Evolutionary conservation across 148 eudicot species (phyloP), one percentile per base, ranked within the genome.

Genomic region (Tetragonia tetragonoides): DNA sequence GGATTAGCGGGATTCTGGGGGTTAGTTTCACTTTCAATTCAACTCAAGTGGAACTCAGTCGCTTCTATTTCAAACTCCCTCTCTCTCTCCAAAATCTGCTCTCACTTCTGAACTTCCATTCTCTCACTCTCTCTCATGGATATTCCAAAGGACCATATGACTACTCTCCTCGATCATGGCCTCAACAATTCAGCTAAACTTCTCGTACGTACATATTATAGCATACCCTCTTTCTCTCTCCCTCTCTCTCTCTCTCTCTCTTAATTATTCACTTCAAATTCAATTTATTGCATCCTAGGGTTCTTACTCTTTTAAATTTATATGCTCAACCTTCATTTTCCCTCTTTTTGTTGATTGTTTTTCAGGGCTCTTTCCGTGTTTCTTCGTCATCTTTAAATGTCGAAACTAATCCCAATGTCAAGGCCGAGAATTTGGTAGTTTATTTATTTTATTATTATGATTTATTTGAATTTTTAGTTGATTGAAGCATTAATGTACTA

Each of bases 131-230:
- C 63, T 21, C 40, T 23, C 44, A 95, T 95, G 99, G 99, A 95
- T 12, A 89, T 87, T 44, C 93, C 92, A 0, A 95, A 88, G 80
- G 99, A 95, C 68, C 93, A 95, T 63, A 85, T 95, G 77, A 34
- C 89, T 7, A 65, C 84, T 28, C 92, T 95, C 15, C 84, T 95
- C 61, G 99, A 95, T 77, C 85, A 87, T 37, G 99, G 99, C 81
- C 94, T 95, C 81, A 85, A 82, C 86, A 61, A 56, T 85, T 95
- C 99, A 7, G 99, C 99, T 75, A 89, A 95, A 83, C 84, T 93
- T 72, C 97, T 95, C 53, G 99, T 95, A 92, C 72, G 4, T 53
- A 23, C 16, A 10, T 68, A 74, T 46, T 1, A 28, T 28, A 28
- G 34, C 34, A 28, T 28, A 28, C 34, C 34, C 34, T 28, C 34